phyloP scores from a whole-genome alignment of 345 rosid species.

The Eucalyptus polyanthemos region DNA sequence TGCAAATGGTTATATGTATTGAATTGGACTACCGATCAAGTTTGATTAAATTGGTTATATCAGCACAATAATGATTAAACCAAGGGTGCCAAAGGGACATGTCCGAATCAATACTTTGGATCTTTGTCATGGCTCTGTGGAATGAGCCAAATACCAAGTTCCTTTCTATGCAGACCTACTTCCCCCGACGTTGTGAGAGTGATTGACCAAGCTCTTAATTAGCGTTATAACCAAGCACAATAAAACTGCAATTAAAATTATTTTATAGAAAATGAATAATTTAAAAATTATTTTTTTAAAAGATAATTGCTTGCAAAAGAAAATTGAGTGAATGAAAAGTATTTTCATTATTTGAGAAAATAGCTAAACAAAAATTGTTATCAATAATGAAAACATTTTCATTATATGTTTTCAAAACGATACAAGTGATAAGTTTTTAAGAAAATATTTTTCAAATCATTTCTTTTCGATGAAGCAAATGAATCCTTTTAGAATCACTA shows the following conservation, averaged over 20 bases:
- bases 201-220: background rate
- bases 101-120: background rate
- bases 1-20: background rate
- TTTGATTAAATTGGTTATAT: background rate
- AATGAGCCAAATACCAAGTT: background rate
- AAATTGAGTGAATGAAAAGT: no score
- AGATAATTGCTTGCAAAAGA: background rate
- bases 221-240: no score
- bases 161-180: background rate
- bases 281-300: no score
- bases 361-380: no score
- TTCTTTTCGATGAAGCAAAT: accelerated
- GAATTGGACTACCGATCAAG: background rate
- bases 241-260: no score
- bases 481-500: background rate
- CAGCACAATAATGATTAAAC: background rate
- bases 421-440: no score
- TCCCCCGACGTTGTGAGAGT: background rate
- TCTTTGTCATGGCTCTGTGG: background rate
- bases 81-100: background rate
- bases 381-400: background rate
- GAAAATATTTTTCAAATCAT: no score
- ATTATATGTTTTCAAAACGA: background rate
- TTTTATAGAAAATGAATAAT: no score
- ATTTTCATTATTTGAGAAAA: no score